Evolutionary conservation across 148 eudicot species (phyloP).

Genomic region (Heliamphora exappendiculata): DNA sequence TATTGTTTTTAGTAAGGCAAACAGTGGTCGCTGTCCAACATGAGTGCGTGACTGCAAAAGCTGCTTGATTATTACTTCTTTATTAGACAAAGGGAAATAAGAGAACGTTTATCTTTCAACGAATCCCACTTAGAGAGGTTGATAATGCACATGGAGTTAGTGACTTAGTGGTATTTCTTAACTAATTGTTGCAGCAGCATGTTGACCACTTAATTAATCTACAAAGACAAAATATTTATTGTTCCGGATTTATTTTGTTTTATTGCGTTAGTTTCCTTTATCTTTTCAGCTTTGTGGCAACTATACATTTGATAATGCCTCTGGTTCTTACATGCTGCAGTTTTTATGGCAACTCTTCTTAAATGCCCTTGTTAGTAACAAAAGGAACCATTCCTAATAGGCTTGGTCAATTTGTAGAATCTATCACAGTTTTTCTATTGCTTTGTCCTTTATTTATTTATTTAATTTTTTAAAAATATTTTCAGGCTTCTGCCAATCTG

Average conservation of each 20-base stretch:
- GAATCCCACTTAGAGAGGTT: no score
- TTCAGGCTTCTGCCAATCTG: slow-evolving; percentile 6
- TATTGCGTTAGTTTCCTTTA: no score
- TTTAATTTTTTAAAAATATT: no score
- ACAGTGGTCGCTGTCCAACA: neutral
- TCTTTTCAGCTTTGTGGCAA: neutral
- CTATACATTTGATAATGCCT: neutral
- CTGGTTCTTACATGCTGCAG: neutral
- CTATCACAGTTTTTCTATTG: neutral
- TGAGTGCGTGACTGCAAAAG: no score
- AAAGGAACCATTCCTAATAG: neutral
- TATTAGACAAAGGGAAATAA: no score
- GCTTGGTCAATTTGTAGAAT: neutral
- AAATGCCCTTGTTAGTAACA: neutral
- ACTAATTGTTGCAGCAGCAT: no score
- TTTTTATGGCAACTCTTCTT: neutral
- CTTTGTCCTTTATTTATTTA: no score
- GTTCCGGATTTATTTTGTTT: neutral
- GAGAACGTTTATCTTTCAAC: no score
- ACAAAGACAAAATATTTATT: neutral
- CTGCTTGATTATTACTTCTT: no score
- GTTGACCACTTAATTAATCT: no score
- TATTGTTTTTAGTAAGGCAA: neutral
- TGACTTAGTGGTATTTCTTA: no score
- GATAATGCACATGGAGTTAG: no score